Conservation (phyloP, 176 grass and related monocot genomes). For the Triticum dicoccoides region DNA sequence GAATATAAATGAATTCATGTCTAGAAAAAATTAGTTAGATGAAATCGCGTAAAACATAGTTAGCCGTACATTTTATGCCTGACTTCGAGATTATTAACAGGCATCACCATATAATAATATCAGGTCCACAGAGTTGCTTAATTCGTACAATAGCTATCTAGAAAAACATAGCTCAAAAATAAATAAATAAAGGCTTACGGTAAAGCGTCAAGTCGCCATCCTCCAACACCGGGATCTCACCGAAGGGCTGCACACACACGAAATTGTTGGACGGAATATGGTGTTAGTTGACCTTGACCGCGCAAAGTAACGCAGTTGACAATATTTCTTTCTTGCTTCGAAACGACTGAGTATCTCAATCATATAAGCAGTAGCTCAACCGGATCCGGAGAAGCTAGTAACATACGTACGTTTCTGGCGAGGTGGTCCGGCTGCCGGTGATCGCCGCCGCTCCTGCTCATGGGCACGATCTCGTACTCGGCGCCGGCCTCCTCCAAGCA, state of each 20-base stretch:
- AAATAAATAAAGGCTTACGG: conserved; percentile 3
- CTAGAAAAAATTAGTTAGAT: too few relatives aligned
- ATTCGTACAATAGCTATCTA: not conserved
- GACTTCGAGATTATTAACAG: too few relatives aligned
- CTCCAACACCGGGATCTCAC: conserved; percentile 37
- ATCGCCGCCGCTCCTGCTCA: conserved; percentile 37
- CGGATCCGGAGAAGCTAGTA: too few relatives aligned
- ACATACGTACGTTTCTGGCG: conserved; percentile 43
- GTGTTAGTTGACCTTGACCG: not conserved
- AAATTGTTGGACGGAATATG: not conserved
- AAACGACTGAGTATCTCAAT: too few relatives aligned
- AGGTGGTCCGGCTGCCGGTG: conserved; percentile 46
- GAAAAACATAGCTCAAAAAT: not conserved
- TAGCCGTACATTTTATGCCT: too few relatives aligned
- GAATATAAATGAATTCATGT: too few relatives aligned
- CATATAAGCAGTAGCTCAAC: not conserved
- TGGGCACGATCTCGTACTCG: conserved; percentile 46
- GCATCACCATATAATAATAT: not conserved
- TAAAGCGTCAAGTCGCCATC: conserved; percentile 21
- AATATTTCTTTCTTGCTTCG: too few relatives aligned
- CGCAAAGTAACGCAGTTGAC: too few relatives aligned
- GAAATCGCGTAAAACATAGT: too few relatives aligned
- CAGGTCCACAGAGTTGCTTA: not conserved
- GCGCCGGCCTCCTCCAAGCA: conserved; percentile 51
- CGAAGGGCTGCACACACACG: conserved; percentile 32